phyloP scores from a whole-genome alignment of 495 filamentous ascomycete species.

The Amphirosellinia nigrospora region DNA sequence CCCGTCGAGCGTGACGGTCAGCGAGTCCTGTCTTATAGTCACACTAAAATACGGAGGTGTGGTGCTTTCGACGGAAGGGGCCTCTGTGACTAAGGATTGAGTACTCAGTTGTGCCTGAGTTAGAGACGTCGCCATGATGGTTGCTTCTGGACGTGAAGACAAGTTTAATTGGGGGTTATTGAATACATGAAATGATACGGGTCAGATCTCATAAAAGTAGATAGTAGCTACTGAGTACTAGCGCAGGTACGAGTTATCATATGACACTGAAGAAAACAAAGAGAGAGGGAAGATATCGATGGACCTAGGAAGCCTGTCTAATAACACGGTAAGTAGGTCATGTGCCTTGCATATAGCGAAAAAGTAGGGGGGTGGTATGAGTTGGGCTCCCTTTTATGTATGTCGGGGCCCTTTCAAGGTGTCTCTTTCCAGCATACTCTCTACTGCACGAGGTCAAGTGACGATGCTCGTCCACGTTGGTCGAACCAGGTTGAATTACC shows the following conservation, averaged over 20 bases:
- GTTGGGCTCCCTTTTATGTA: slow-evolving; percentile 16
- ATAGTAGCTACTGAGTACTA: not conserved
- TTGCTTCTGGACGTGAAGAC: not conserved
- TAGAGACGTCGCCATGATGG: slow-evolving; percentile 22
- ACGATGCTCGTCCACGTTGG: slow-evolving; percentile 21
- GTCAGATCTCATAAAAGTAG: not conserved
- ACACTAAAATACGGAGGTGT: slow-evolving; percentile 40
- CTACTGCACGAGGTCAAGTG: slow-evolving; percentile 18
- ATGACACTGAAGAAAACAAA: not conserved
- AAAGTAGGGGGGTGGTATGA: not conserved
- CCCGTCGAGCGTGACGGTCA: slow-evolving; percentile 56
- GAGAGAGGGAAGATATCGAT: not conserved
- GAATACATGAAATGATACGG: not conserved
- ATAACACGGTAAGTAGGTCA: not conserved
- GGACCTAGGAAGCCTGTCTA: slow-evolving; percentile 4
- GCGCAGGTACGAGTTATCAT: slow-evolving; percentile 1
- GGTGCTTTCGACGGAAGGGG: slow-evolving; percentile 2
- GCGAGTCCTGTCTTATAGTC: slow-evolving; percentile 55
- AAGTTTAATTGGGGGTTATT: not conserved
- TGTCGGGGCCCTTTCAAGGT: not conserved
- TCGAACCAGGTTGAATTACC: slow-evolving; percentile 1
- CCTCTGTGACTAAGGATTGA: slow-evolving; percentile 13
- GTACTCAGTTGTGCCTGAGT: slow-evolving; percentile 24
- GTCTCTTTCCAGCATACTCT: not conserved
- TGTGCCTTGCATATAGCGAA: slow-evolving; percentile 13